Conservation (phyloP, 1,139 yeast species). For the Geotrichum phurueaensis region DNA sequence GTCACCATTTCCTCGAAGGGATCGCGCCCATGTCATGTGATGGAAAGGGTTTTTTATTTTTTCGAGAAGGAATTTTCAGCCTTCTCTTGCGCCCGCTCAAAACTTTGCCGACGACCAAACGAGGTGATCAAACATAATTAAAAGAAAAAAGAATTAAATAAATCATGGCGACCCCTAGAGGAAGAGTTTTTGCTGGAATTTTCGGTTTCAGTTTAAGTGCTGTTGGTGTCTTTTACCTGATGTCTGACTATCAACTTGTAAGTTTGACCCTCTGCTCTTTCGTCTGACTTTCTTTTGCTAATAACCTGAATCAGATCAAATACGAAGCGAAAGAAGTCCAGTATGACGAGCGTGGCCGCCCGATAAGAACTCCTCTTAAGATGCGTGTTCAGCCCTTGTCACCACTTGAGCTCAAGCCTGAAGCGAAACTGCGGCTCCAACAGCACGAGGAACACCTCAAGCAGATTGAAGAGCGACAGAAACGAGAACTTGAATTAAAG, state of each 20-base stretch:
- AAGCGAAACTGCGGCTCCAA: slow-evolving; percentile 24
- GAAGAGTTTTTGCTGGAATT: slow-evolving; percentile 16
- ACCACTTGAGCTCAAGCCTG: slow-evolving; percentile 37
- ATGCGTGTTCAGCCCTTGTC: slow-evolving; percentile 35
- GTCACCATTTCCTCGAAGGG: background rate
- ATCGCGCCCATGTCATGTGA: background rate
- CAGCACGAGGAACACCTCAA: slow-evolving; percentile 9
- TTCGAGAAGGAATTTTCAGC: background rate
- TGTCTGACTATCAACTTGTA: slow-evolving; percentile 19
- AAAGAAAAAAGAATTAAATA: background rate
- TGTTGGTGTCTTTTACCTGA: slow-evolving; percentile 8
- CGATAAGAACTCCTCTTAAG: slow-evolving; percentile 29
- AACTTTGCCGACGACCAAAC: no score
- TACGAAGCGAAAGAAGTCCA: slow-evolving; percentile 21
- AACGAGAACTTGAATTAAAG: background rate
- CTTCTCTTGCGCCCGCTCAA: no score
- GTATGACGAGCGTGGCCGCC: slow-evolving; percentile 26
- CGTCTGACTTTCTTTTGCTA: background rate
- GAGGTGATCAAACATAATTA: background rate
- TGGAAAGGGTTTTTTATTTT: background rate
- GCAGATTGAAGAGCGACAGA: background rate
- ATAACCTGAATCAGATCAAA: slow-evolving; percentile 10
- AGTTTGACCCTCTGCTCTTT: background rate
- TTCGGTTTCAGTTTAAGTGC: slow-evolving; percentile 13
- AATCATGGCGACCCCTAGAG: slow-evolving; percentile 11